Evolutionary conservation across 2,329 filamentous ascomycete species (phyloP), one percentile per base, ranked within the genome.

Genomic region (Pseudopyricularia javanii): DNA sequence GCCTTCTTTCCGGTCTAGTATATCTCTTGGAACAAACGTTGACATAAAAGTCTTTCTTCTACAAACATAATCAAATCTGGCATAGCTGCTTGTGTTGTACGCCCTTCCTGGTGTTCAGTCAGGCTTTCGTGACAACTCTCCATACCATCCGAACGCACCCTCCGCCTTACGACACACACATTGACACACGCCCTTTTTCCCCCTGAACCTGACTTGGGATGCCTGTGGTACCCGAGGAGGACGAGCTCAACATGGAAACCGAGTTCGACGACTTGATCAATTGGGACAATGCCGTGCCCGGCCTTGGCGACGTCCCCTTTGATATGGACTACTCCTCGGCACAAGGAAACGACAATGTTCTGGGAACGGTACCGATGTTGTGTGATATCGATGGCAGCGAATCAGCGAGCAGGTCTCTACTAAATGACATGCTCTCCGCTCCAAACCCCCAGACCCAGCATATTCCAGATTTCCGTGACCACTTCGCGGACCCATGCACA

Each of bases 301-400:
- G 54, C 66, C 40, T 62, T 52, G 59, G 63, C 55, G 59, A 61
- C 56, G 61, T 64, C 53, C 62, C 56, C 8, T 51, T 57, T 32
- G 52, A 56, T 54, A 32, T 51, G 17, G 54, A 52, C 24, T 40
- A 54, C 26, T 15, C 43, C 11, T 35, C 32, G 37, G 14, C 37
- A 28, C 32, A 53, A 50, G 20, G 45, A 45, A 17, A 45, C 54
- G 37, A 43, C 54, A 17, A 43, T 51, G 20, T 20, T 26, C 35
- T 68, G 53, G 56, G 62, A 15, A 71, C 81, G 58, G 75, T 76
- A 54, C 69, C 82, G 15, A 73, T 75, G 33, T 69, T 82, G 53
- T 76, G 71, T 35, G 75, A 80, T 57, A 70, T 75, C 49, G 72
- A 74, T n/a, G 76, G 76, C 37, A 78, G 82, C 56, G 76, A 81